Percentiles rank a stretch among this genome's conserved stretches.
phyloP scores from a whole-genome alignment of 2,329 filamentous ascomycete species.

The Trichoderma atroviride region DNA sequence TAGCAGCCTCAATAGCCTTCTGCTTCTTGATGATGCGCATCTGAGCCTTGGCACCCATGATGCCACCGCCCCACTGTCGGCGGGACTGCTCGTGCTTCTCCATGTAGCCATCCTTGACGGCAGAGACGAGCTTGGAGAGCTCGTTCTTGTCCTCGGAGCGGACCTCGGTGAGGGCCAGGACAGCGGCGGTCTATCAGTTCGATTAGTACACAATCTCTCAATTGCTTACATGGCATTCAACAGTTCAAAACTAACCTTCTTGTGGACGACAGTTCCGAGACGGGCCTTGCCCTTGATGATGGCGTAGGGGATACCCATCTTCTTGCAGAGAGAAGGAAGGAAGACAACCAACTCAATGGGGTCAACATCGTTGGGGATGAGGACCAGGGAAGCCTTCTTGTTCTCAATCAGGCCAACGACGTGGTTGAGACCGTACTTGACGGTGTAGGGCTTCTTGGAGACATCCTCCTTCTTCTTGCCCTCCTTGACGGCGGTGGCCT shows the following conservation, averaged over 20 bases:
- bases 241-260: conserved; percentile 70
- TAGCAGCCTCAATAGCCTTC: conserved; percentile 90
- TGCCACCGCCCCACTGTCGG: conserved; percentile 98
- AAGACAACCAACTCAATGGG: conserved; percentile 99
- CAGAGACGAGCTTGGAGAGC: conserved; percentile 92
- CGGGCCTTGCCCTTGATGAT: conserved; percentile 99
- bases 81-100: conserved; percentile 92
- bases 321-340: conserved; percentile 97
- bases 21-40: conserved; percentile 78
- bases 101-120: conserved; percentile 97
- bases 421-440: conserved; percentile 99
- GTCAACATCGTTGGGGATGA: conserved; percentile 99
- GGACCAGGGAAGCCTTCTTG: conserved; percentile 98
- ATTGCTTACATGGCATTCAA: neutral
- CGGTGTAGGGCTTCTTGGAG: conserved; percentile 98
- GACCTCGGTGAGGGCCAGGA: conserved; percentile 94
- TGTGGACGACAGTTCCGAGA: conserved; percentile 98
- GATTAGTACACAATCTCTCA: conserved; percentile 10
- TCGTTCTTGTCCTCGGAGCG: conserved; percentile 98
- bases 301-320: conserved; percentile 99
- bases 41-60: conserved; percentile 96
- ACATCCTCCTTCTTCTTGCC: conserved; percentile 99
- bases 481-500: conserved; percentile 96
- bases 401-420: conserved; percentile 97
- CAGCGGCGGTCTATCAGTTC: conserved; percentile 82